Conservation (phyloP, 2,329 filamentous ascomycete genomes). For the Penicillium sp. region DNA sequence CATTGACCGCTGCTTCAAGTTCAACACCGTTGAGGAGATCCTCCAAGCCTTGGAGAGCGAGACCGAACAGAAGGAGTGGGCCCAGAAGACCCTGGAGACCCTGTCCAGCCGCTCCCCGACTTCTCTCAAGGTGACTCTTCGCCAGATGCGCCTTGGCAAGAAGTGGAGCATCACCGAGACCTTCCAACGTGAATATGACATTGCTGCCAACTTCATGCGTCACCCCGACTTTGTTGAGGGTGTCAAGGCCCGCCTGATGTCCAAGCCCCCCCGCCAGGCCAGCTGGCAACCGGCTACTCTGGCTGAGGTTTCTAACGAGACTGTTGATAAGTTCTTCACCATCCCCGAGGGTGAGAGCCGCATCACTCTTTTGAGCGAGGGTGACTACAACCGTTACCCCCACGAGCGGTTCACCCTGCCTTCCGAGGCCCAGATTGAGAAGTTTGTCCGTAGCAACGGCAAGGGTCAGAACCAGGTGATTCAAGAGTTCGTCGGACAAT, state of each 20-base stretch:
- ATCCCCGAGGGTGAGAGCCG: slow-evolving; percentile 49
- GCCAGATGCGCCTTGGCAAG: slow-evolving; percentile 76
- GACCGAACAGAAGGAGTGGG: slow-evolving; percentile 70
- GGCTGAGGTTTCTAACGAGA: slow-evolving; percentile 62
- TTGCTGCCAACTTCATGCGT: slow-evolving; percentile 85
- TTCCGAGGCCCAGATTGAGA: slow-evolving; percentile 61
- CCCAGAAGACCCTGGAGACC: slow-evolving; percentile 72
- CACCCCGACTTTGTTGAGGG: slow-evolving; percentile 91
- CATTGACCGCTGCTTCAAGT: slow-evolving; percentile 81
- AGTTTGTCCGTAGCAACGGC: slow-evolving; percentile 47
- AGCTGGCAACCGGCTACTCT: slow-evolving; percentile 77
- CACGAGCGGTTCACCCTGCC: slow-evolving; percentile 71
- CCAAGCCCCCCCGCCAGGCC: slow-evolving; percentile 67
- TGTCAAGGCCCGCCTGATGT: slow-evolving; percentile 77
- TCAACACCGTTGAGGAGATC: slow-evolving; percentile 70
- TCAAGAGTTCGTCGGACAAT: slow-evolving; percentile 62
- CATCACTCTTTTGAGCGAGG: slow-evolving; percentile 64
- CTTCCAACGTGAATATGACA: slow-evolving; percentile 82
- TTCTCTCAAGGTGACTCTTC: slow-evolving; percentile 79
- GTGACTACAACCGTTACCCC: slow-evolving; percentile 74
- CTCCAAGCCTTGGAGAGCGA: slow-evolving; percentile 65
- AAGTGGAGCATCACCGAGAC: slow-evolving; percentile 81
- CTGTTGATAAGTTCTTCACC: slow-evolving; percentile 72
- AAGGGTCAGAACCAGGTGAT: slow-evolving; percentile 63
- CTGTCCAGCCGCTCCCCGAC: slow-evolving; percentile 81